Evolutionary conservation across 2,329 filamentous ascomycete genomes (phyloP), one percentile per base, ranked within the genome.

Genomic region (Aspergillus fumigatiaffinis): DNA sequence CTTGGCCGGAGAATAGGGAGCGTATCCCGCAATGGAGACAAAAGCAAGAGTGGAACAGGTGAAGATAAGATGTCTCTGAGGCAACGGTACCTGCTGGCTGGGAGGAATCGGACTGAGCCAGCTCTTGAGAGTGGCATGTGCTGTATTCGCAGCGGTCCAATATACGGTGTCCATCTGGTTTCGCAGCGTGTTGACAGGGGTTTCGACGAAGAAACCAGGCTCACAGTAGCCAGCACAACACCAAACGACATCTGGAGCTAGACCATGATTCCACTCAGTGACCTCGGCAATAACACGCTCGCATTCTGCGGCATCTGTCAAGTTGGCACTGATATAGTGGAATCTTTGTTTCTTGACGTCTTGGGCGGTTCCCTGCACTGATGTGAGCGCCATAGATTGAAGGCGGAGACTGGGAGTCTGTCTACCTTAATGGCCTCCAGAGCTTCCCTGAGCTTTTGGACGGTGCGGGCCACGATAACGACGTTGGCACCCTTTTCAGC

Each of bases 81-180:
- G 65, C 65, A 72, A 61, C 61, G 73, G 63, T 63, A 65, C 63
- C 60, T 71, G 73, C 51, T 58, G 63, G 50, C 67, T 68, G 1
- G 68, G 66, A 9, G 62, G 38, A 50, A 71, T n/a, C 55, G 6
- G 76, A 70, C 14, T 74, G 48, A 92, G 83, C 93, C 93, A 97
- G 59, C 84, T 82, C 52, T 82, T 83, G 60, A 97, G 77, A 20
- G 89, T 85, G 21, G 90, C 87, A 71, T 95, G 91, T 41, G 91
- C 88, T 76, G 96, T 90, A 72, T 96, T 94, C 44, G 88, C 88
- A 29, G 87, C 86, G 51, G 91, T 90, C 82, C 88, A 96, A 78
- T 91, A 97, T 76, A 97, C 93, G 65, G 93, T 84, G 69, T 96
- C 91, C 91, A 96, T 96, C 73, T 96, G 91, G 62, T 82, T 79